Evolutionary conservation across 2,329 filamentous ascomycete species (phyloP).

Genomic region (Tolypocladium inflatum): DNA sequence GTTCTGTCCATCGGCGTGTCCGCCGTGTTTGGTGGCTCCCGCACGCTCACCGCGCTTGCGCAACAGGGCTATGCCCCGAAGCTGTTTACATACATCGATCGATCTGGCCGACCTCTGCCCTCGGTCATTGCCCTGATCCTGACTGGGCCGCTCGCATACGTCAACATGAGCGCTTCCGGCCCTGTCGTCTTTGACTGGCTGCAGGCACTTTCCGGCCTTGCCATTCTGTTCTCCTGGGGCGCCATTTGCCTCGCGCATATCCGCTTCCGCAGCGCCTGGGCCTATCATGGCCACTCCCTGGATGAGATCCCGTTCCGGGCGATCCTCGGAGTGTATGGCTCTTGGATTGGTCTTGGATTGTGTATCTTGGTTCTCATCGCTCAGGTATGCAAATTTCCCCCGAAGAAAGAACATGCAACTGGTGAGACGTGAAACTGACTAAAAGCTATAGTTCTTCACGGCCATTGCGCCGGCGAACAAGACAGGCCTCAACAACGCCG

Average conservation of each 20-base stretch:
- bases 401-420: not conserved
- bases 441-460: constrained; percentile 30
- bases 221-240: constrained; percentile 56
- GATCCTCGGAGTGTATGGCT: constrained; percentile 50
- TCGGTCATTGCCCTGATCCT: constrained; percentile 35
- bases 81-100: constrained; percentile 44
- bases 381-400: constrained; percentile 26
- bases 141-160: constrained; percentile 37
- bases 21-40: constrained; percentile 44
- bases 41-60: constrained; percentile 45
- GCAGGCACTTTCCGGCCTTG: constrained; percentile 52
- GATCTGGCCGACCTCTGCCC: constrained; percentile 38
- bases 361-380: constrained; percentile 44
- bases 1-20: constrained; percentile 47
- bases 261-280: constrained; percentile 57
- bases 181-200: constrained; percentile 53
- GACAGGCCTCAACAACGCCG: constrained; percentile 24
- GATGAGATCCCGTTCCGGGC: constrained; percentile 59
- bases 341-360: constrained; percentile 50
- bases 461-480: constrained; percentile 29
- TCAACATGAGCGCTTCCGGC: constrained; percentile 35
- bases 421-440: constrained; percentile 1
- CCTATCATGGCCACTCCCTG: constrained; percentile 43
- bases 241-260: constrained; percentile 57
- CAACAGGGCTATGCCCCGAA: constrained; percentile 47